Evolutionary conservation across 2,329 filamentous ascomycete genomes (phyloP).

Genomic region (Fusarium mangiferae): DNA sequence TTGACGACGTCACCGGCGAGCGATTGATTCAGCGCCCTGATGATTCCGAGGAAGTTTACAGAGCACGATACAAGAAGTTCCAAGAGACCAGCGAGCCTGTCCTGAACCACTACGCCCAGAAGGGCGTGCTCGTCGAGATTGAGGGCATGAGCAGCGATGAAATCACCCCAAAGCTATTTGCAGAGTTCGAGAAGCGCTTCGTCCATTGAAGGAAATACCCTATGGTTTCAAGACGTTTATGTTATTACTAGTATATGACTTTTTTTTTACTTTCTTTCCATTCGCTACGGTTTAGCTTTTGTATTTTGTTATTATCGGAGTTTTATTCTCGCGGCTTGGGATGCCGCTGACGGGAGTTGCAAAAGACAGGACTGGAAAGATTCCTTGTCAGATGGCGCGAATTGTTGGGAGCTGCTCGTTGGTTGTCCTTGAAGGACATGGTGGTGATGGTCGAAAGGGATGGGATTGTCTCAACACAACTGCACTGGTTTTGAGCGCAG

Average conservation of each 20-base stretch:
- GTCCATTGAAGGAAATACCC: constrained; percentile 39
- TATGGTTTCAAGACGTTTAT: constrained; percentile 16
- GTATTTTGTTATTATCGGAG: constrained; percentile 27
- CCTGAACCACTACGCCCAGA: constrained; percentile 87
- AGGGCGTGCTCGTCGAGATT: constrained; percentile 87
- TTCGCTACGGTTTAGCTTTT: constrained; percentile 12
- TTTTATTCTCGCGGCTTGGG: constrained; percentile 35
- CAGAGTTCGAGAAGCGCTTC: constrained; percentile 84
- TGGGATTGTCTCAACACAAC: not conserved
- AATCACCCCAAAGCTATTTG: constrained; percentile 89
- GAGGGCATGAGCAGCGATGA: constrained; percentile 92
- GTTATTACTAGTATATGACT: constrained; percentile 16
- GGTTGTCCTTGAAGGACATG: constrained; percentile 12
- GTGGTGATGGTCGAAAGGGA: constrained; percentile 17
- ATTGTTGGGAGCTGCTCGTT: constrained; percentile 15
- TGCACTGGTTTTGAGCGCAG: constrained; percentile 1
- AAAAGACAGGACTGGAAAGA: constrained; percentile 22
- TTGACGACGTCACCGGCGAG: constrained; percentile 93
- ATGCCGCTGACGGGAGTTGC: constrained; percentile 38
- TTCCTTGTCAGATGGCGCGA: constrained; percentile 16
- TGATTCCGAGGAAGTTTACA: constrained; percentile 89
- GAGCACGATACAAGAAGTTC: constrained; percentile 81
- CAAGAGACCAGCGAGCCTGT: constrained; percentile 86
- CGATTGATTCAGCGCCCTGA: constrained; percentile 83
- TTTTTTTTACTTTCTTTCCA: constrained; percentile 15